Conservation (phyloP, 495 filamentous ascomycete species). For the Penicillium verhagenii region DNA sequence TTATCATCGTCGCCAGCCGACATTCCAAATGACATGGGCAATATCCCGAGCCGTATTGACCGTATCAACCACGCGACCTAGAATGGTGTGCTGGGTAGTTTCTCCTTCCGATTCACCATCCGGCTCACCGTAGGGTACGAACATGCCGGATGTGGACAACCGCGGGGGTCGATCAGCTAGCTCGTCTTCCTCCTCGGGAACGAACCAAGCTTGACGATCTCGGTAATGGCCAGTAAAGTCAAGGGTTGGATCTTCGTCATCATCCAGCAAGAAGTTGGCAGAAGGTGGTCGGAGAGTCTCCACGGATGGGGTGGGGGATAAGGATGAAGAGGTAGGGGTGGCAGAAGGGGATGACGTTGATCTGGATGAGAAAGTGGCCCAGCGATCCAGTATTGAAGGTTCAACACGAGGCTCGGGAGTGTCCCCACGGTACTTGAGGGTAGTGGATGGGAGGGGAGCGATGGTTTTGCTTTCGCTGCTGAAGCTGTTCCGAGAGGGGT, state of each 20-base stretch:
- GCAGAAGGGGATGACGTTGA: conserved; percentile 7
- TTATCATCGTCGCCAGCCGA: conserved; percentile 84
- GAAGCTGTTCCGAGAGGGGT: conserved; percentile 52
- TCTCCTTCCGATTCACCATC: conserved; percentile 64
- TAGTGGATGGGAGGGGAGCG: conserved; percentile 88
- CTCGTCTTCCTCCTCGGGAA: conserved; percentile 36
- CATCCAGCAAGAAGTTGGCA: conserved; percentile 63
- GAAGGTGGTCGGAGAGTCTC: conserved; percentile 75
- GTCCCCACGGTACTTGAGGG: conserved; percentile 83
- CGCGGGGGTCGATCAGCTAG: conserved; percentile 51
- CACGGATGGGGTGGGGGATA: conserved; percentile 70
- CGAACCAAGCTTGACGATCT: conserved; percentile 37
- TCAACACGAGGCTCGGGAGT: conserved; percentile 58
- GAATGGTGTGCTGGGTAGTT: conserved; percentile 55
- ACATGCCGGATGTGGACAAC: conserved; percentile 77
- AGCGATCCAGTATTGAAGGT: conserved; percentile 30
- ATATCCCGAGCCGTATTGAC: conserved; percentile 97
- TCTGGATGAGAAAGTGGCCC: conserved; percentile 33
- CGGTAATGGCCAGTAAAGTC: conserved; percentile 40
- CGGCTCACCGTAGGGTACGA: conserved; percentile 78
- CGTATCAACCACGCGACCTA: conserved; percentile 85
- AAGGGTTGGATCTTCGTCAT: conserved; percentile 59
- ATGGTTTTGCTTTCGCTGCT: conserved; percentile 81
- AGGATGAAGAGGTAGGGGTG: conserved; percentile 25
- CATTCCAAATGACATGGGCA: conserved; percentile 96